Evolutionary conservation across 2,329 filamentous ascomycete species (phyloP), one percentile per base, ranked within the genome.

Genomic region (Trichoderma sp.): DNA sequence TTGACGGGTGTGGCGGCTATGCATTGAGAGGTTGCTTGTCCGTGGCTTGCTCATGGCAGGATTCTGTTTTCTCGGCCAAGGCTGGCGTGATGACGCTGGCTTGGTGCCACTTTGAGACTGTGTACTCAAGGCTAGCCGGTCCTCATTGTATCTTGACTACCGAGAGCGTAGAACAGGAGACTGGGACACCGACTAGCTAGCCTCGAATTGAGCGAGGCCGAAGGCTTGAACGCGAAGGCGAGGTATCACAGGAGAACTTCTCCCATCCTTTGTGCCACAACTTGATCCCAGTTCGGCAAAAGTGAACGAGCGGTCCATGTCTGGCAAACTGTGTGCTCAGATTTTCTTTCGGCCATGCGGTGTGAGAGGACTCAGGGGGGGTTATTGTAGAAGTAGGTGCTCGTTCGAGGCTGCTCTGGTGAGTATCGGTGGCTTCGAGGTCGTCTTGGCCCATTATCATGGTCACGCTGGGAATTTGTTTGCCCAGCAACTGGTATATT

Each of bases 171-270:
- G 43, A 54, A n/a, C 3, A 41, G 15, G 19, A 51, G 26, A 28
- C 24, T 47, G 7, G 26, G 26, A 55, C 17, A 39, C 21, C 34
- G 50, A 3, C 43, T 61, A 56, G 5, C 50, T 56, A 56, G 63
- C 10, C 50, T 39, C 57, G 45, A 61, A 44, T 52, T 4, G 44
- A 56, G 30, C 30, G 57, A 65, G 43, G 57, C 47, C 44, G 52
- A 65, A 24, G 39, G 44, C 43, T 14, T 52, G 52, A 63, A 30
- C 44, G 47, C 54, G 58, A 54, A 66, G 52, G 51, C 59, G 52
- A 66, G 52, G 64, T 66, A 51, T 26, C 64, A 66, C 64, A 45
- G 19, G 21, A 62, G 39, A 34, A 51, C 45, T 21, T 21, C 52
- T 66, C 56, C 51, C 43, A 39, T 44, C 44, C 24, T 56, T 28